Evolutionary conservation across 1,139 yeast genomes (phyloP).

Genomic region (Yamadazyma triangularis): DNA sequence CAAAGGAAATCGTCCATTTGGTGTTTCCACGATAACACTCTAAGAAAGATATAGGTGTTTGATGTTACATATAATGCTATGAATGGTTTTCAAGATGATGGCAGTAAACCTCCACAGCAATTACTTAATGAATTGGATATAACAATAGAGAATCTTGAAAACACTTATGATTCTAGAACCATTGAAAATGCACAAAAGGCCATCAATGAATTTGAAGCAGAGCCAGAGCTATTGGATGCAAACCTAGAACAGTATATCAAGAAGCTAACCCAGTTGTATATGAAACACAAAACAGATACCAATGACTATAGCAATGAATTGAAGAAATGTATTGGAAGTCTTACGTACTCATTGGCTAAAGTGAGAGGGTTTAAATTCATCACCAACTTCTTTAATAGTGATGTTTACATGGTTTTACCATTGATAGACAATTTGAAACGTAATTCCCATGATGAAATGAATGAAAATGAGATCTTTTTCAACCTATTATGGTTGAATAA

Average conservation of each 20-base stretch:
- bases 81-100: too few species aligned
- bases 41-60: too few species aligned
- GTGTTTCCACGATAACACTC: too few species aligned
- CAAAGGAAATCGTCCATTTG: too few species aligned
- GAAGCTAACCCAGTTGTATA: conserved; percentile 24
- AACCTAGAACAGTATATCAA: conserved; percentile 29
- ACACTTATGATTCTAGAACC: conserved; percentile 1
- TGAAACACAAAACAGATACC: conserved; percentile 7
- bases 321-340: conserved; percentile 17
- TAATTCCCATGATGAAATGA: conserved; percentile 4
- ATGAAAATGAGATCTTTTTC: conserved; percentile 58
- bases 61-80: too few species aligned
- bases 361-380: conserved; percentile 63
- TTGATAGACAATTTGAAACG: conserved; percentile 23
- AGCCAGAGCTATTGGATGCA: conserved; percentile 49
- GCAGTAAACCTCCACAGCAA: too few species aligned
- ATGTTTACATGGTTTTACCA: conserved; percentile 45
- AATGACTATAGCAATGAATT: background rate
- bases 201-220: conserved; percentile 49
- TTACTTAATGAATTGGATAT: conserved; percentile 4
- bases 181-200: conserved; percentile 2
- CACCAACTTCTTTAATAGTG: conserved; percentile 54
- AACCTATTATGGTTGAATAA: conserved; percentile 73
- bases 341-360: conserved; percentile 58
- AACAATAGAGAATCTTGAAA: conserved; percentile 2